Base-by-base conservation (phyloP, 1,284 basidiomycete genomes). In the Puccinia polysora region DNA sequence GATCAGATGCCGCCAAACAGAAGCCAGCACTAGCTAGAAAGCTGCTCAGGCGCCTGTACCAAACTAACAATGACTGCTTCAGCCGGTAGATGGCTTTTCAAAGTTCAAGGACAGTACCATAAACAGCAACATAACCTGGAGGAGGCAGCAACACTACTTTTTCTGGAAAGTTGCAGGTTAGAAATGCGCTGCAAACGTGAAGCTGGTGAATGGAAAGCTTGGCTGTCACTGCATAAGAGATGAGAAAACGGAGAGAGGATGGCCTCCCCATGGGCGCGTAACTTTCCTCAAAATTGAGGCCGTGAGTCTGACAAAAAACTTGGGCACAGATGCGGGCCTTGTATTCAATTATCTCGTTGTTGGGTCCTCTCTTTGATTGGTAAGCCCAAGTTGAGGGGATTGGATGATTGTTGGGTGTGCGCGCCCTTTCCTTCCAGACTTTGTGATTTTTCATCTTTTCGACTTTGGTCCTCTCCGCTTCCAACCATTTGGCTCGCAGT, bases 261-360 rank as follows among this genome's bases (percentile, higher is more conserved):
- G 23, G 23, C 49, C 49, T 52, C 8, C 49, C 49, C 8, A 20
- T 52, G 7, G 49, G 49, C 7, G 49, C 49, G 20, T 52, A 52
- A 7, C 15, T 12, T 20, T 12, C 20, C 7, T 25, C 49, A 52
- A 52, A 52, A 20, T 52, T 25, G 8, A 52, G 15, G 8, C 49
- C 49, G 23, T 18, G 49, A 52, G 49, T 52, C 20, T 52, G 49
- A 10, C 15, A 23, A 25, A 52, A 52, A 10, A 10, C 49, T 52
- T 52, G 49, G 49, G 49, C 49, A 23, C 49, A 52, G 8, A 52
- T n/a, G 8, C 49, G 14, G 8, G 49, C 49, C 49, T 52, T 52
- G 49, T 52, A 25, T 25, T 52, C 49, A 7, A 25, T 52, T 8
- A 52, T 20, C 49, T 52, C 14, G 49, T 52, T 52, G 8, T 52